Conservation (phyloP, 2,329 filamentous ascomycete genomes). For the Berkeleyomyces basicola region DNA sequence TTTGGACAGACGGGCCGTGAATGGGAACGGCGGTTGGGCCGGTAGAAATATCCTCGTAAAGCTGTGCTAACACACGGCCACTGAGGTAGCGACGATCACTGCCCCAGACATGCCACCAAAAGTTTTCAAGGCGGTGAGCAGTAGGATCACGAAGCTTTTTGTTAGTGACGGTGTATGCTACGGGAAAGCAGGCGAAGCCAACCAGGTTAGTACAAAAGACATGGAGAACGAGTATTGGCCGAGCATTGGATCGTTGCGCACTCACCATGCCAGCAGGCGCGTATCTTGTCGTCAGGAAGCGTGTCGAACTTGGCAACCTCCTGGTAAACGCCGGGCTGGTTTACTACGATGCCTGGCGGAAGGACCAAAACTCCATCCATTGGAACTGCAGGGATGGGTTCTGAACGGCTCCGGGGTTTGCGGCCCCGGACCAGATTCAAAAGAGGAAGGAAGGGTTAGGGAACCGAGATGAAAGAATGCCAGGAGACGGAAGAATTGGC, state of each 20-base stretch:
- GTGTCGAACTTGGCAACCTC: conserved; percentile 35
- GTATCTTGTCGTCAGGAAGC: conserved; percentile 36
- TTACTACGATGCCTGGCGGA: conserved; percentile 41
- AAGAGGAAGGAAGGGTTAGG: not conserved
- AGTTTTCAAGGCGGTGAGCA: conserved; percentile 44
- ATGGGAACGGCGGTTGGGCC: conserved; percentile 41
- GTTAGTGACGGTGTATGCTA: conserved; percentile 45
- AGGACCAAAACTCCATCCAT: conserved; percentile 25
- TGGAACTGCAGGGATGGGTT: not conserved
- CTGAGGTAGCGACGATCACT: conserved; percentile 37
- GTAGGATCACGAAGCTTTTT: conserved; percentile 44
- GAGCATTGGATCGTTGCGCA: conserved; percentile 5
- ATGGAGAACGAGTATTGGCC: not conserved
- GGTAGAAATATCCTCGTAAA: conserved; percentile 41
- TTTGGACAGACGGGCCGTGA: conserved; percentile 31
- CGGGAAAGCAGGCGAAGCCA: not conserved
- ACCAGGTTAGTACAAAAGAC: not conserved
- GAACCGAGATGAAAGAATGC: not conserved
- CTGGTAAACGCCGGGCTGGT: conserved; percentile 33
- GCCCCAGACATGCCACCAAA: conserved; percentile 51
- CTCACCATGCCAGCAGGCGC: conserved; percentile 41
- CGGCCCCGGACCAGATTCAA: conserved; percentile 4
- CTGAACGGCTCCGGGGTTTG: conserved; percentile 4
- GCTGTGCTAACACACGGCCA: conserved; percentile 34
- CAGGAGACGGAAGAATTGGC: not conserved